Conservation (phyloP, 2,329 filamentous ascomycete genomes). For the Penicillium janthinellum region DNA sequence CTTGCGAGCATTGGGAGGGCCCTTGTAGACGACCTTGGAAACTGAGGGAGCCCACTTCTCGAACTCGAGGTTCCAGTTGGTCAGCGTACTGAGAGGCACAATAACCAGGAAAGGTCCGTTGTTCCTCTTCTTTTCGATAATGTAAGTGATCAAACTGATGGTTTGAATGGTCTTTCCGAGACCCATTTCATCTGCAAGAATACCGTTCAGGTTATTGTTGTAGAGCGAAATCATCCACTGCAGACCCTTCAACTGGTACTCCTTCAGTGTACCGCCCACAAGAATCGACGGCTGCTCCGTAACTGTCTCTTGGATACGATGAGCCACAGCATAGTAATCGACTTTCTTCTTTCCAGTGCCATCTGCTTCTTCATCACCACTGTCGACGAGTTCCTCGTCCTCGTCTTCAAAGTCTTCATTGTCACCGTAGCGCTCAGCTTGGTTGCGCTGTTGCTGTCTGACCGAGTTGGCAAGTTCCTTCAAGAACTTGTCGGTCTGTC, state of each 20-base stretch:
- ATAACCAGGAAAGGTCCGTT: slow-evolving; percentile 93
- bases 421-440: slow-evolving; percentile 75
- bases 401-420: slow-evolving; percentile 56
- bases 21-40: slow-evolving; percentile 90
- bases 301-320: slow-evolving; percentile 92
- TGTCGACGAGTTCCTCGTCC: slow-evolving; percentile 68
- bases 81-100: slow-evolving; percentile 92
- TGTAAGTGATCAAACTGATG: slow-evolving; percentile 94
- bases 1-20: slow-evolving; percentile 84
- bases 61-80: slow-evolving; percentile 98
- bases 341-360: slow-evolving; percentile 73
- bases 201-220: slow-evolving; percentile 99
- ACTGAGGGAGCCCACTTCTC: slow-evolving; percentile 97
- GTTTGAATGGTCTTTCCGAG: slow-evolving; percentile 99
- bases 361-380: slow-evolving; percentile 63
- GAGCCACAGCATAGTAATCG: slow-evolving; percentile 97
- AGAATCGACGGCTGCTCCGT: slow-evolving; percentile 79
- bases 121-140: slow-evolving; percentile 94
- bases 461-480: slow-evolving; percentile 93
- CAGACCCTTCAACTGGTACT: slow-evolving; percentile 97
- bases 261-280: slow-evolving; percentile 89
- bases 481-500: slow-evolving; percentile 96
- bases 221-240: slow-evolving; percentile 99
- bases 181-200: slow-evolving; percentile 98
- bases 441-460: slow-evolving; percentile 86